Evolutionary conservation across 202 grass and related monocot species (phyloP).

Genomic region (Digitaria exilis): DNA sequence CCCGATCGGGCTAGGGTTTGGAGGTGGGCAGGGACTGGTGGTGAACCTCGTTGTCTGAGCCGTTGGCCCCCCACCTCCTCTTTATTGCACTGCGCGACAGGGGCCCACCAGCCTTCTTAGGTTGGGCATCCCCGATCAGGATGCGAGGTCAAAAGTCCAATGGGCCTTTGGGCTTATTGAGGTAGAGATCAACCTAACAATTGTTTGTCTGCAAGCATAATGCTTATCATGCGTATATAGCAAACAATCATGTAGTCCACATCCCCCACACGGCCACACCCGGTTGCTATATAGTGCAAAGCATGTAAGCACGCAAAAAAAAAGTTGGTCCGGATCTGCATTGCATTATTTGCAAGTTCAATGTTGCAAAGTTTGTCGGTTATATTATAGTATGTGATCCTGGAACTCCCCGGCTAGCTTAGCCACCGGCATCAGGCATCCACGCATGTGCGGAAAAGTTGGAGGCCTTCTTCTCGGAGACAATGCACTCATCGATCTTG

Average conservation of each 20-base stretch:
- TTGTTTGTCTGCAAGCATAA: not conserved
- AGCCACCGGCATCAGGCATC: slow-evolving; percentile 39
- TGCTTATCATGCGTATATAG: not conserved
- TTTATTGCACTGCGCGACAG: no score
- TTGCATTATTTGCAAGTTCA: slow-evolving; percentile 17
- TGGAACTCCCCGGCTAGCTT: slow-evolving; percentile 3
- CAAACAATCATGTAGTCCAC: not conserved
- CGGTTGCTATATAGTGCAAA: not conserved
- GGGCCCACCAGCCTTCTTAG: no score
- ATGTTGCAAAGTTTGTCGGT: not conserved
- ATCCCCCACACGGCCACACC: no score
- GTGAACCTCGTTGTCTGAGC: no score
- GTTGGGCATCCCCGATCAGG: no score
- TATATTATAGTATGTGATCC: not conserved
- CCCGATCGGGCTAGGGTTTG: no score
- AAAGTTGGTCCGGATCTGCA: not conserved
- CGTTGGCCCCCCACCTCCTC: no score
- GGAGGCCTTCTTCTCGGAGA: slow-evolving; percentile 26
- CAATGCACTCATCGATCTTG: slow-evolving; percentile 31
- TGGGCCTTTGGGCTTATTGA: no score
- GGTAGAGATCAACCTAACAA: no score
- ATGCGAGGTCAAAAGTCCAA: no score
- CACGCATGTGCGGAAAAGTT: slow-evolving; percentile 37
- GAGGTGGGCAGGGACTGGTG: no score
- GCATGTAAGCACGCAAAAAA: not conserved